phyloP scores from a whole-genome alignment of 352 stramenopile genomes.

The Phytopythium aichiense region DNA sequence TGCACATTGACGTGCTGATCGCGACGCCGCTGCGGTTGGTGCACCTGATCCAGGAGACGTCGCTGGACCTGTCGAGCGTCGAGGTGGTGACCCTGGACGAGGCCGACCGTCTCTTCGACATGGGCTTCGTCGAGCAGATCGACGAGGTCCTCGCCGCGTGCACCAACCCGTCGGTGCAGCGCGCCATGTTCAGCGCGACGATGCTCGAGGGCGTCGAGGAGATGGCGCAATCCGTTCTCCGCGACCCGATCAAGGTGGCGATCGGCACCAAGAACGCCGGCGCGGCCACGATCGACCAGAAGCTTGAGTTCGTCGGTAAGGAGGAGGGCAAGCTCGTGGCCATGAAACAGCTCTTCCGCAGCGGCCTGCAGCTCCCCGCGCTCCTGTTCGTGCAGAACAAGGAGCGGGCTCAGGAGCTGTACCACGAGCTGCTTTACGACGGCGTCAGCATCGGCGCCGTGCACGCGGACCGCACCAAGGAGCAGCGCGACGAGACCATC shows the following conservation, averaged over 20 bases:
- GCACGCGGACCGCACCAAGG: conserved; percentile 92
- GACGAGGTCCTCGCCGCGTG: conserved; percentile 95
- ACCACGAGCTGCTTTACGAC: conserved; percentile 97
- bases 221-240: conserved; percentile 94
- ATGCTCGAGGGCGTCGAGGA: conserved; percentile 94
- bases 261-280: conserved; percentile 91
- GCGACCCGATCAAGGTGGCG: conserved; percentile 94
- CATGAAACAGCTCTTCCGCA: conserved; percentile 90
- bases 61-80: conserved; percentile 83
- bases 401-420: conserved; percentile 97
- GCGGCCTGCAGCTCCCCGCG: conserved; percentile 93
- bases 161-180: conserved; percentile 83
- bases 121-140: conserved; percentile 96
- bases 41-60: conserved; percentile 80
- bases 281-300: conserved; percentile 88
- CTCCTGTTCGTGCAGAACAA: conserved; percentile 99
- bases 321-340: conserved; percentile 99
- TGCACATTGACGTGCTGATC: conserved; percentile 95
- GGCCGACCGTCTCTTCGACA: conserved; percentile 97
- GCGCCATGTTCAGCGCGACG: conserved; percentile 98
- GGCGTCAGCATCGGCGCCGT: conserved; percentile 98
- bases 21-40: conserved; percentile 96
- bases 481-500: conserved; percentile 93
- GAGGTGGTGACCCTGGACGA: conserved; percentile 98
- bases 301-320: conserved; percentile 97